phyloP scores from a whole-genome alignment of 164 flowering plant species.

The Vitis rotundifolia region DNA sequence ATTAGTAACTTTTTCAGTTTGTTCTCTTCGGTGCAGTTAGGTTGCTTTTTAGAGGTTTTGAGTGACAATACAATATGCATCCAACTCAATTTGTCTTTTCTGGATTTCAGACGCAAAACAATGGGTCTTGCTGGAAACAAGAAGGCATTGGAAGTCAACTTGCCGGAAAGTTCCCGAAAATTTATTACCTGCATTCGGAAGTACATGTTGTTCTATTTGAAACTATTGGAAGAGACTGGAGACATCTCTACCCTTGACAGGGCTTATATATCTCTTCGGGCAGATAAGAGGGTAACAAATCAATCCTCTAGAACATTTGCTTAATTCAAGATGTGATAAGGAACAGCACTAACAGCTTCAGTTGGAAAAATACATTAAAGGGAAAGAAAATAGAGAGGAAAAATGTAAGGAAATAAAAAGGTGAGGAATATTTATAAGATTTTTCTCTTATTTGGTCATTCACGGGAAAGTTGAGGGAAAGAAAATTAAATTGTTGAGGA shows the following conservation, averaged over 20 bases:
- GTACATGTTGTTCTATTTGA: slow-evolving; percentile 78
- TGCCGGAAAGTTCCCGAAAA: slow-evolving; percentile 92
- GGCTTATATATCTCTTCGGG: slow-evolving; percentile 74
- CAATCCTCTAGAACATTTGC: neutral
- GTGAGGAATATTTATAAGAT: too few relatives aligned
- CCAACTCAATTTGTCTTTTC: slow-evolving; percentile 9
- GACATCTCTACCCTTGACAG: slow-evolving; percentile 84
- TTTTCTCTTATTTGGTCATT: neutral
- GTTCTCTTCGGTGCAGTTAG: neutral
- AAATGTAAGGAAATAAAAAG: too few relatives aligned
- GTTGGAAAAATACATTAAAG: too few relatives aligned
- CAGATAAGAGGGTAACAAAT: slow-evolving; percentile 85
- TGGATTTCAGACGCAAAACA: slow-evolving; percentile 72
- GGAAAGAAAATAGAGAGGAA: too few relatives aligned
- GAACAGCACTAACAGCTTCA: neutral
- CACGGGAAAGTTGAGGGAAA: neutral
- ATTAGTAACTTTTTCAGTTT: neutral
- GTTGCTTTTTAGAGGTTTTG: neutral
- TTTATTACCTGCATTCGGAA: slow-evolving; percentile 95
- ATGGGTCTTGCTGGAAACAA: slow-evolving; percentile 70
- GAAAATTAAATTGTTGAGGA: too few relatives aligned
- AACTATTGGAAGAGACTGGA: slow-evolving; percentile 78
- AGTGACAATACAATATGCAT: neutral
- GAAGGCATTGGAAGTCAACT: slow-evolving; percentile 77
- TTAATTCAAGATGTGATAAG: neutral